Conservation (phyloP, 1,284 basidiomycete genomes). For the Trichosporon sp. region DNA sequence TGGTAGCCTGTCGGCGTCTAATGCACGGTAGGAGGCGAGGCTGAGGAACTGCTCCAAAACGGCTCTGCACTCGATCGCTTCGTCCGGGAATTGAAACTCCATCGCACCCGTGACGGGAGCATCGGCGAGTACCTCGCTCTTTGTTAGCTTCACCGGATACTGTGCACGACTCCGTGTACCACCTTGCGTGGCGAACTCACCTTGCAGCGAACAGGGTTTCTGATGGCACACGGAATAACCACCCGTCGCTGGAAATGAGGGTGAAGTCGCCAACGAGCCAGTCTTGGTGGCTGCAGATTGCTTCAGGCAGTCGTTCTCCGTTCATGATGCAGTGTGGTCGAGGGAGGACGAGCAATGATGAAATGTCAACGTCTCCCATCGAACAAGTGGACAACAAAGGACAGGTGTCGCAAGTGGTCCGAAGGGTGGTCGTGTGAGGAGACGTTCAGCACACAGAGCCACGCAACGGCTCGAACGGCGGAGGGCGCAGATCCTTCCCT, state of each 20-base stretch:
- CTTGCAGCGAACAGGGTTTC: background rate
- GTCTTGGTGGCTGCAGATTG: background rate
- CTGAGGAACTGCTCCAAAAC: background rate
- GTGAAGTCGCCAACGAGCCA: slow-evolving; percentile 1
- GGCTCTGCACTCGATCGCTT: background rate
- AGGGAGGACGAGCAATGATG: too few species aligned
- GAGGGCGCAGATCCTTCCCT: too few species aligned
- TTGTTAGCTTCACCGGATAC: background rate
- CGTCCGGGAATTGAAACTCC: background rate
- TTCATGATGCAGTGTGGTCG: too few species aligned
- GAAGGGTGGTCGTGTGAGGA: too few species aligned
- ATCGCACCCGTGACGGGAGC: background rate
- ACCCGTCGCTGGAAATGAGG: background rate
- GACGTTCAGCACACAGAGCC: too few species aligned
- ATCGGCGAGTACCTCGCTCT: background rate
- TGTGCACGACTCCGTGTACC: background rate
- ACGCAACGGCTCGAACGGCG: too few species aligned
- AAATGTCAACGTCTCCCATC: too few species aligned
- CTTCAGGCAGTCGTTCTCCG: too few species aligned
- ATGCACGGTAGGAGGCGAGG: background rate
- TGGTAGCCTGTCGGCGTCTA: background rate
- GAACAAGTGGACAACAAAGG: too few species aligned
- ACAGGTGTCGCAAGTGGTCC: too few species aligned
- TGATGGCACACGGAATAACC: background rate
- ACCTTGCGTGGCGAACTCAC: background rate